Evolutionary conservation across 352 stramenopile genomes (phyloP).

Genomic region (Phytophthora idaei): DNA sequence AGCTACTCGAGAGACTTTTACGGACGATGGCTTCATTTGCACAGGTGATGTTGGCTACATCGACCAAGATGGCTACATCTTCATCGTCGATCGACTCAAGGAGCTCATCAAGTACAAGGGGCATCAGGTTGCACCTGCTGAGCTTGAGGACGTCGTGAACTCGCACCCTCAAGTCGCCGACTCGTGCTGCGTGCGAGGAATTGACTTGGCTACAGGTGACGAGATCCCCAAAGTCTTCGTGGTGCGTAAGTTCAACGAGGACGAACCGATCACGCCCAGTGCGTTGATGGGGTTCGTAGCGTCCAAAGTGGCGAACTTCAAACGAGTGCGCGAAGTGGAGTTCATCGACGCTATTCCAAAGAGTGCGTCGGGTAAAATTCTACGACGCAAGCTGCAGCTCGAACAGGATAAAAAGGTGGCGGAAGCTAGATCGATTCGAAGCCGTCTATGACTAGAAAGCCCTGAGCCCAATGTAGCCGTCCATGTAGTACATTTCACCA

Average conservation of each 20-base stretch:
- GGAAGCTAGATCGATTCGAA: constrained; percentile 9
- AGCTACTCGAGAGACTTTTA: constrained; percentile 78
- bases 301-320: constrained; percentile 82
- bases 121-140: constrained; percentile 90
- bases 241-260: constrained; percentile 59
- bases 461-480: neutral
- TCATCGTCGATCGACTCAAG: constrained; percentile 92
- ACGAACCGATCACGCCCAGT: constrained; percentile 12
- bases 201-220: constrained; percentile 79
- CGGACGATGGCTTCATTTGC: constrained; percentile 75
- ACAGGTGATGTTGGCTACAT: constrained; percentile 92
- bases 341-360: constrained; percentile 91
- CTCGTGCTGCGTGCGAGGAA: constrained; percentile 61
- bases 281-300: constrained; percentile 73
- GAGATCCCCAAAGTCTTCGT: constrained; percentile 91
- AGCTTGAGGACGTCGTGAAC: constrained; percentile 91
- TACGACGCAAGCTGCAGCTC: constrained; percentile 81
- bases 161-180: constrained; percentile 80
- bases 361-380: constrained; percentile 88
- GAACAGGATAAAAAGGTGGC: constrained; percentile 42
- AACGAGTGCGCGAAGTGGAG: constrained; percentile 83
- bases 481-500: neutral
- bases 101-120: constrained; percentile 96
- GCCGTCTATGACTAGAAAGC: constrained; percentile 11
- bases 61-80: constrained; percentile 91